Evolutionary conservation across 768 basidiomycete species (phyloP).

Genomic region (Coprinopsis cinerea): DNA sequence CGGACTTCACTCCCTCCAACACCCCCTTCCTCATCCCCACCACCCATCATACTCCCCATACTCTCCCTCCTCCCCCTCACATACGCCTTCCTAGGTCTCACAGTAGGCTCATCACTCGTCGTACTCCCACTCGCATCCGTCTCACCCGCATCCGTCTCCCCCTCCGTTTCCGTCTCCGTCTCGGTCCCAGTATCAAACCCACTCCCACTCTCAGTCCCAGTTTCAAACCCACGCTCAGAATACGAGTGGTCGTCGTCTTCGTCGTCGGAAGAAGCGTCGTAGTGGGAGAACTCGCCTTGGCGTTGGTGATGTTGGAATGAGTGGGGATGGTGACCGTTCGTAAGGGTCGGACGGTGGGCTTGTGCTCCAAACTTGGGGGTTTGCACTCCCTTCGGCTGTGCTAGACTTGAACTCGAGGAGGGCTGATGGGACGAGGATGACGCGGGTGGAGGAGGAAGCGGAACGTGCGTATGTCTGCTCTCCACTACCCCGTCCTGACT

Average conservation of each 20-base stretch:
- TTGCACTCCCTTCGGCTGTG: too few relatives aligned
- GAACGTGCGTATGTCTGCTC: too few relatives aligned
- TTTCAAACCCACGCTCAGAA: background rate
- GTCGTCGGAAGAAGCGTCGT: constrained; percentile 2
- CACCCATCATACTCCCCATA: constrained; percentile 9
- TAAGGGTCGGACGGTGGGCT: background rate
- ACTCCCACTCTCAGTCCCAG: background rate
- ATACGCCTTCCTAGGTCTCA: constrained; percentile 36
- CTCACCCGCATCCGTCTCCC: constrained; percentile 38
- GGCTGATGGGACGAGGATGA: too few relatives aligned
- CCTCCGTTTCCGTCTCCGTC: constrained; percentile 30
- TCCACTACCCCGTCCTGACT: too few relatives aligned
- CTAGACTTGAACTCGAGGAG: too few relatives aligned
- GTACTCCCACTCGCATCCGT: constrained; percentile 29
- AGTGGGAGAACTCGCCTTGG: constrained; percentile 3
- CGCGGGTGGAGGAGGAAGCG: too few relatives aligned
- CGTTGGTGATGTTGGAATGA: background rate
- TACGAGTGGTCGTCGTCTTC: background rate
- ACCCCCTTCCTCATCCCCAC: background rate
- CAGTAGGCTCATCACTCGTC: constrained; percentile 82
- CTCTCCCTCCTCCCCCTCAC: constrained; percentile 19
- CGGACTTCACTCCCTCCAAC: background rate
- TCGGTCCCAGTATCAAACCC: background rate
- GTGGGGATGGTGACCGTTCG: background rate
- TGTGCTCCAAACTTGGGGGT: background rate